Evolutionary conservation across 495 filamentous ascomycete species (phyloP), one percentile per base, ranked within the genome.

Genomic region (Penicillium paxilli): DNA sequence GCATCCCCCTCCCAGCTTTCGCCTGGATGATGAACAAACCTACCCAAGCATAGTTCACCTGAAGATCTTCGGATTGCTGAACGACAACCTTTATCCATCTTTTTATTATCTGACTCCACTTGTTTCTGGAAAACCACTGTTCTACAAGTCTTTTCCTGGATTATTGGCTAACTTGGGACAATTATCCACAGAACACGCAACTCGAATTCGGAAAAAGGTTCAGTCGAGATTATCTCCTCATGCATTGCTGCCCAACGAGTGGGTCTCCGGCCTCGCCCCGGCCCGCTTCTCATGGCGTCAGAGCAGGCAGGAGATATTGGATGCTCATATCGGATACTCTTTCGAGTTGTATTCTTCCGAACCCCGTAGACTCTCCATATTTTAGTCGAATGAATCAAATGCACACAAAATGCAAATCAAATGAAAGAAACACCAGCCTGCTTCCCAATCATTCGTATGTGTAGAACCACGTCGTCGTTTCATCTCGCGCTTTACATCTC

Each of bases 41-140:
- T 67, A 61, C 63, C 54, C 59, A 76, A 74, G 75, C 73, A 76
- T 78, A 78, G 75, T 78, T 78, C 75, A 78, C 64, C 73, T 76
- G 73, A 75, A 64, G 40, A 64, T 78, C 73, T 76, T 70, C 67
- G 68, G 70, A 71, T 66, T 62, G 47, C 51, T 78, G 73, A 75
- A 76, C 71, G 75, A 78, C 54, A 76, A 75, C 63, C 64, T 62
- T 71, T 65, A 69, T 76, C 70, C 75, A 78, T 78, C 71, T 77
- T 74, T 72, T 65, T 63, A 65, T 60, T 76, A 49, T 77, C 74
- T 77, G 72, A 75, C 26, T 47, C 32, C 24, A 38, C 32, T 48
- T 44, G 35, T 25, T 49, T 52, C 22, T 57, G 33, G 23, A 51
- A 55, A 17, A 6, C n/a, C n/a, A n/a, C n/a, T n/a, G n/a, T n/a